These are phyloP conservation scores for Simplicillium sp. DNA, from an alignment of 2,329 filamentous ascomycete genomes.

Conservation along the genomic window DNA sequence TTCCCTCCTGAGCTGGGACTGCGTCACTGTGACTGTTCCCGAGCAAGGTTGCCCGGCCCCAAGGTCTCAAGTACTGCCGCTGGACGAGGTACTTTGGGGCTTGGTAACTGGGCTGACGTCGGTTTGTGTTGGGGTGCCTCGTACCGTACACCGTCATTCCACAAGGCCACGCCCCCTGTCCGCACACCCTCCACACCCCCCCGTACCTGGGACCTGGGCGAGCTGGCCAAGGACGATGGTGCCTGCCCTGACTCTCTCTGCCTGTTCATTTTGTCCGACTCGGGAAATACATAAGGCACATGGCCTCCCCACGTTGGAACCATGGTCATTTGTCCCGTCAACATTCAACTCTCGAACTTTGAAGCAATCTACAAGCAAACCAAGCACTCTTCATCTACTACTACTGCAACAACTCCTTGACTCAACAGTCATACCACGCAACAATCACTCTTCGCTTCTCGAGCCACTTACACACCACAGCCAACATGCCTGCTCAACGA, in stretches of 20 bases:
- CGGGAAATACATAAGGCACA: conserved; percentile 10
- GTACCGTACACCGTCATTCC: conserved; percentile 1
- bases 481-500: conserved; percentile 47
- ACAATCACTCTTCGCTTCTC: conserved; percentile 4
- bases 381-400: conserved; percentile 3
- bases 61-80: too few species aligned
- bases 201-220: neutral
- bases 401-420: conserved; percentile 6
- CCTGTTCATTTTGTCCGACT: neutral
- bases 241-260: conserved; percentile 1
- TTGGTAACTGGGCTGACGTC: conserved; percentile 1
- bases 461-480: conserved; percentile 8
- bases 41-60: too few species aligned
- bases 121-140: conserved; percentile 3
- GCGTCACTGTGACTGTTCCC: too few species aligned
- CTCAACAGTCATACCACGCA: conserved; percentile 10
- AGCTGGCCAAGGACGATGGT: neutral
- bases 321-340: neutral
- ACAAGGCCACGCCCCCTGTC: conserved; percentile 1
- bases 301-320: too few species aligned
- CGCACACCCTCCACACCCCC: conserved; percentile 4
- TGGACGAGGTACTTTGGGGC: too few species aligned
- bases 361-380: neutral
- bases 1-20: too few species aligned
- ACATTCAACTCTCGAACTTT: neutral